A percentile compares a stretch with the other conserved stretches of the same genome.
Conservation (phyloP, 2,329 filamentous ascomycete genomes). For the Claviceps spartinae region DNA sequence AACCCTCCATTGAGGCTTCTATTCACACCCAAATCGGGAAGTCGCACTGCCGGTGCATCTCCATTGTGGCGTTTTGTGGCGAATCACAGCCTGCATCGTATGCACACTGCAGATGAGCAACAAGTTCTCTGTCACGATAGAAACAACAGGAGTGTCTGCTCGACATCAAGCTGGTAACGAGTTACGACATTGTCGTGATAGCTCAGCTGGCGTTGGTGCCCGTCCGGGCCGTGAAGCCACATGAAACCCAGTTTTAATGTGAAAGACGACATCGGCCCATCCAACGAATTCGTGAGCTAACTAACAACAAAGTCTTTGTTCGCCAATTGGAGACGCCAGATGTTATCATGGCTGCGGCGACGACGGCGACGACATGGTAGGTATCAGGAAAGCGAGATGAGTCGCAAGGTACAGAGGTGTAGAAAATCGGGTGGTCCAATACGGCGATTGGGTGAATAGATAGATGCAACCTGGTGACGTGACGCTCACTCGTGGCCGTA, state of each 20-base stretch:
- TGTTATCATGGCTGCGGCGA: too few species aligned
- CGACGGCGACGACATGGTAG: too few species aligned
- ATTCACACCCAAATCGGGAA: slow-evolving; percentile 22
- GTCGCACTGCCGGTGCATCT: slow-evolving; percentile 5
- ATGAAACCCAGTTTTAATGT: neutral
- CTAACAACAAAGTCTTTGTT: too few species aligned
- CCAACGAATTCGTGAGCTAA: too few species aligned
- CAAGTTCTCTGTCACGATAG: too few species aligned
- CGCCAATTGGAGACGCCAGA: too few species aligned
- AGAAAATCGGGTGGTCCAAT: too few species aligned
- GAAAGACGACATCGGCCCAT: neutral
- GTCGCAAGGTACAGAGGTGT: too few species aligned
- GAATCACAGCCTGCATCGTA: slow-evolving; percentile 15
- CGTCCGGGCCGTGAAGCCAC: neutral
- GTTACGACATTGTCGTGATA: neutral
- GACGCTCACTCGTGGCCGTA: too few species aligned
- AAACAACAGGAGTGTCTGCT: neutral
- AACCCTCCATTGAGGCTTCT: slow-evolving; percentile 21
- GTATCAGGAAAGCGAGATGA: too few species aligned
- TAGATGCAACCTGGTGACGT: too few species aligned
- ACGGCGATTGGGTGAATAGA: too few species aligned
- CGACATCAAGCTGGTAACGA: neutral
- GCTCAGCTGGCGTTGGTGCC: neutral
- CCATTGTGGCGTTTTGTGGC: slow-evolving; percentile 5
- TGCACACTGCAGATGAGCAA: neutral